These are phyloP conservation scores for Oryza australiensis DNA, from an alignment of 176 grass and related monocot species.

Conservation along the genomic window DNA sequence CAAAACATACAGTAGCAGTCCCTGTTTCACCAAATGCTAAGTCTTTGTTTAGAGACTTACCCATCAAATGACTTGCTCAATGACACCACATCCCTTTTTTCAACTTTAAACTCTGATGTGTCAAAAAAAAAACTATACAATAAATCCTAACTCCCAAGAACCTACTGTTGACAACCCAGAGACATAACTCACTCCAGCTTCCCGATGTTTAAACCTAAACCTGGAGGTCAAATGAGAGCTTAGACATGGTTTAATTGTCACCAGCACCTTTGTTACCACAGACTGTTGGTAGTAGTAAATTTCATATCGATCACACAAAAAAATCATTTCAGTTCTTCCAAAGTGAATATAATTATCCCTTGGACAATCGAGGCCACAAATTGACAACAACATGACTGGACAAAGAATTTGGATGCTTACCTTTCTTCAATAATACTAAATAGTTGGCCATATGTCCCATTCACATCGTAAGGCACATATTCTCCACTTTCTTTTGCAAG, in stretches of 20 bases:
- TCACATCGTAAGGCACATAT: conserved; percentile 91
- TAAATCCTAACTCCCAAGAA: conserved; percentile 14
- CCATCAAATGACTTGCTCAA: not conserved
- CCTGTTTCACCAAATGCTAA: not conserved
- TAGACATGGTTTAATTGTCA: conserved; percentile 3
- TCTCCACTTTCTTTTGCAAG: conserved; percentile 64
- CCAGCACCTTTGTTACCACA: not conserved
- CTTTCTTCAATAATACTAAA: conserved; percentile 89
- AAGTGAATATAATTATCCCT: not conserved
- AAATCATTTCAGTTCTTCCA: not conserved
- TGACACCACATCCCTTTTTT: not conserved
- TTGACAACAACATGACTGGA: conserved; percentile 8
- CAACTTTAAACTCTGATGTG: not conserved
- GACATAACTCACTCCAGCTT: conserved; percentile 14
- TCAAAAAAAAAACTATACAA: not conserved
- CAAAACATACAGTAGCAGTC: conserved; percentile 6
- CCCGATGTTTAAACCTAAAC: not conserved
- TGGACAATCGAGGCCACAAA: not conserved
- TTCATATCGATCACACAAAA: not conserved
- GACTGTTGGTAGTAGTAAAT: not conserved
- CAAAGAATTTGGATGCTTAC: conserved; percentile 36
- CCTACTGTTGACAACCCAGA: not conserved
- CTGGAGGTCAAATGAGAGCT: not conserved
- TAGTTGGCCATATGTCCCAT: conserved; percentile 70
- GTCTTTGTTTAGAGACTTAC: conserved; percentile 2